Evolutionary conservation across 768 basidiomycete species (phyloP), one percentile per base, ranked within the genome.

Genomic region (Amanita subjunquillea): DNA sequence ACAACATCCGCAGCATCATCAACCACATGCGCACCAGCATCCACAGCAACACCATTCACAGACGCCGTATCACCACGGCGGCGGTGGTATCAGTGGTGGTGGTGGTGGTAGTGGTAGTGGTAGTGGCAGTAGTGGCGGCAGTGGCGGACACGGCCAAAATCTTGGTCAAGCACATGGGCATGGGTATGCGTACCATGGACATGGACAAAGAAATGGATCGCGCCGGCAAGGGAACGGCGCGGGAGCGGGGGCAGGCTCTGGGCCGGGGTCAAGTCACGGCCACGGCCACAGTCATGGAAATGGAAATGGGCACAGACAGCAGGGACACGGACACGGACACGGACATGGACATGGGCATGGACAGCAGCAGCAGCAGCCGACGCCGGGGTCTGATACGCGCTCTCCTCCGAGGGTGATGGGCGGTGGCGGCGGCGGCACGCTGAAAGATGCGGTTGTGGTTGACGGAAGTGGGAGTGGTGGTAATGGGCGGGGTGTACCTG

Each of bases 291-390:
- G 32, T 2, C 32, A 12, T 34, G 32, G 32, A 12, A 34, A 12
- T 12, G 32, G 32, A 34, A 10, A 34, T 34, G 32, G 32, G 12
- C 32, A 34, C 32, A 34, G 32, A 34, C 32, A 34, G 12, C 32
- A 34, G 8, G 32, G 32, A 34, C 32, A 34, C 12, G 32, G 30
- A 8, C 30, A 32, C 7, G 27, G 25, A 2, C 25, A 25, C 4
- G 41, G 41, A 6, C 41, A 42, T 13, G 22, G 25, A 5, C 43
- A 45, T 45, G 29, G 23, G 25, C 42, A 43, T 25, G 42, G 17
- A 6, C 29, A 29, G 29, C 8, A 5, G 9, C 47, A 48, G 17
- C 58, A 59, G 34, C 52, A 56, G 17, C 47, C 51, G 32, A 49
- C 56, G 12, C 54, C 46, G 6, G 25, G 47, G 17, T 23, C 41